phyloP scores from a whole-genome alignment of 2,329 filamentous ascomycete species.

The Exophiala phaeomuriformis region DNA sequence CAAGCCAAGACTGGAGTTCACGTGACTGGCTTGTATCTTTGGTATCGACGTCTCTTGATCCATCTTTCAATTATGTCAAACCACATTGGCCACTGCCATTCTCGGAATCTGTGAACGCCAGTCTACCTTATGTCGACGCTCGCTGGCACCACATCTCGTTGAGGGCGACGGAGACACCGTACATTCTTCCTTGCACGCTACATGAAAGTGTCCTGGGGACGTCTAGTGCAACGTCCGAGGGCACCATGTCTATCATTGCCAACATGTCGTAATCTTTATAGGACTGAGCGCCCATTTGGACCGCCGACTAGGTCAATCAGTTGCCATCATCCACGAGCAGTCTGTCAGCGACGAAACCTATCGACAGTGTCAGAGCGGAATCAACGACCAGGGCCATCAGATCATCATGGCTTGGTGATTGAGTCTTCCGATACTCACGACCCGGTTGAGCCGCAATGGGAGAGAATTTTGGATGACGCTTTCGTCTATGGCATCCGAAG shows the following conservation, averaged over 20 bases:
- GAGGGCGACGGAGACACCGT: background rate
- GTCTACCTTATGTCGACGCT: background rate
- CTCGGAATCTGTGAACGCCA: background rate
- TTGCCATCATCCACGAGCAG: too few relatives aligned
- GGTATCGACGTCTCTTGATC: constrained; percentile 15
- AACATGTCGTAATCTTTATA: background rate
- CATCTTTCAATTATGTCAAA: background rate
- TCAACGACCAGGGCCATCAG: background rate
- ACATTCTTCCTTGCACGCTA: constrained; percentile 2
- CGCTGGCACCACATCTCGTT: background rate
- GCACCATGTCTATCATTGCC: constrained; percentile 1
- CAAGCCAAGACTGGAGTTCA: constrained; percentile 6
- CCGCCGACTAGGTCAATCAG: too few relatives aligned
- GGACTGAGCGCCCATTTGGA: background rate
- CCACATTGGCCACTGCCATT: background rate
- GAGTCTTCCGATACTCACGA: background rate
- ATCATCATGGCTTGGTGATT: background rate
- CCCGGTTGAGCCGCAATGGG: constrained; percentile 3
- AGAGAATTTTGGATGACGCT: constrained; percentile 20
- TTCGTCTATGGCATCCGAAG: constrained; percentile 28
- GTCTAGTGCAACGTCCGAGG: constrained; percentile 14
- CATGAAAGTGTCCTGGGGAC: constrained; percentile 16
- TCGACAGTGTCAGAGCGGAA: background rate
- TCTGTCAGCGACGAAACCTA: background rate
- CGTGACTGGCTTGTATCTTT: constrained; percentile 8